Conservation (phyloP, 2,329 filamentous ascomycete genomes). For the Phoma sp. region DNA sequence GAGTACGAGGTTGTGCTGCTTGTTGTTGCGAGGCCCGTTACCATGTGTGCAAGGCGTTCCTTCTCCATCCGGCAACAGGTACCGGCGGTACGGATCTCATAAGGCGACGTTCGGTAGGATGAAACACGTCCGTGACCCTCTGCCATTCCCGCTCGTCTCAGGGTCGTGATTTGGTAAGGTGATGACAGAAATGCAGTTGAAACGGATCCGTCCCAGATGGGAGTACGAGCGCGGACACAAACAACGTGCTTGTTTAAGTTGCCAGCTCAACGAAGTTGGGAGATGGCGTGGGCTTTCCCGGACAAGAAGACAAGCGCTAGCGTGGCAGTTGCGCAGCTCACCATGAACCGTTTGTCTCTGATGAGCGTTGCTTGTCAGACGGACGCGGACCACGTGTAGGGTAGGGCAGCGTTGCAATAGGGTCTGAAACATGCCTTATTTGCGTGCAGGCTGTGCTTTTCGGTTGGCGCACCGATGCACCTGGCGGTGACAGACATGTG, state of each 20-base stretch:
- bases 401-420: slow-evolving; percentile 4
- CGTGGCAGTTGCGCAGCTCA: neutral
- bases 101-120: slow-evolving; percentile 27
- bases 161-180: slow-evolving; percentile 18
- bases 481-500: slow-evolving; percentile 14
- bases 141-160: slow-evolving; percentile 32
- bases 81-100: slow-evolving; percentile 20
- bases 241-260: neutral
- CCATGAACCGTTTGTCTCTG: neutral
- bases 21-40: slow-evolving; percentile 1
- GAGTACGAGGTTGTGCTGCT: slow-evolving; percentile 5
- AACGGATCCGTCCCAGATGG: slow-evolving; percentile 7
- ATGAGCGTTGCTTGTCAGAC: slow-evolving; percentile 2
- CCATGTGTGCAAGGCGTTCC: slow-evolving; percentile 15
- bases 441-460: slow-evolving; percentile 10
- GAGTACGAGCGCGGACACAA: neutral
- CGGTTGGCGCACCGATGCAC: slow-evolving; percentile 5
- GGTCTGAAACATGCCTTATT: slow-evolving; percentile 17
- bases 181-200: neutral
- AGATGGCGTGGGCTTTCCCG: neutral
- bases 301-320: neutral
- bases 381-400: slow-evolving; percentile 12
- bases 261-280: neutral
- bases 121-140: slow-evolving; percentile 30
- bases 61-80: slow-evolving; percentile 18